phyloP scores from a whole-genome alignment of 169 alveolate genomes.

The Eimeria necatrix region DNA sequence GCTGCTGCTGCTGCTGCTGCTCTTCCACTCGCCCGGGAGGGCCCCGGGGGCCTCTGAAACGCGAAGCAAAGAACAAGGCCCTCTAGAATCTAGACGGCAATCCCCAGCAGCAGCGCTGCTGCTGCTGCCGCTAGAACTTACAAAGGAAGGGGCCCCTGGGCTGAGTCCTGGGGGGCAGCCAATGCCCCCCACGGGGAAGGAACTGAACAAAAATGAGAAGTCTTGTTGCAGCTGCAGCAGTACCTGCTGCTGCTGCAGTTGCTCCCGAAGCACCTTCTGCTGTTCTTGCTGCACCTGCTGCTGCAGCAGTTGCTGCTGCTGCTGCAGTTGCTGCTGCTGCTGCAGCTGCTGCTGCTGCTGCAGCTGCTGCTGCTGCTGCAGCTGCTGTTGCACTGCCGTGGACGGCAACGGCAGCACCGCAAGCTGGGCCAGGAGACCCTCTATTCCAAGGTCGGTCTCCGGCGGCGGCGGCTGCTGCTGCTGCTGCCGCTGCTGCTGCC shows the following conservation, averaged over 20 bases:
- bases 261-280: background rate
- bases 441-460: constrained; percentile 18
- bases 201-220: background rate
- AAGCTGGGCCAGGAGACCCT: constrained; percentile 51
- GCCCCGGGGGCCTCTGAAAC: constrained; percentile 15
- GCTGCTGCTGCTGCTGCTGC: constrained; percentile 57
- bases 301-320: constrained; percentile 28
- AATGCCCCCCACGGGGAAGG: background rate
- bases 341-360: background rate
- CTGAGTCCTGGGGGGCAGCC: constrained; percentile 23
- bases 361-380: background rate
- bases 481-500: constrained; percentile 37
- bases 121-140: background rate
- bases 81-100: background rate
- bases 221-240: constrained; percentile 31
- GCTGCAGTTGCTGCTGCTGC: constrained; percentile 31
- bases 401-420: constrained; percentile 47
- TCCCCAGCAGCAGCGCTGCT: background rate
- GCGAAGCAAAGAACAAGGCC: background rate
- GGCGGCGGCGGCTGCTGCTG: constrained; percentile 56
- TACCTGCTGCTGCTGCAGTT: constrained; percentile 28
- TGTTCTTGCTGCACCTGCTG: background rate
- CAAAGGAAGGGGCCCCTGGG: constrained; percentile 32
- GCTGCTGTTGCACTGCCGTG: constrained; percentile 33
- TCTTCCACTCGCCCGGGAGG: constrained; percentile 37